Evolutionary conservation across 306 rosid species (phyloP).

Genomic region (Psophocarpus tetragonolobus): DNA sequence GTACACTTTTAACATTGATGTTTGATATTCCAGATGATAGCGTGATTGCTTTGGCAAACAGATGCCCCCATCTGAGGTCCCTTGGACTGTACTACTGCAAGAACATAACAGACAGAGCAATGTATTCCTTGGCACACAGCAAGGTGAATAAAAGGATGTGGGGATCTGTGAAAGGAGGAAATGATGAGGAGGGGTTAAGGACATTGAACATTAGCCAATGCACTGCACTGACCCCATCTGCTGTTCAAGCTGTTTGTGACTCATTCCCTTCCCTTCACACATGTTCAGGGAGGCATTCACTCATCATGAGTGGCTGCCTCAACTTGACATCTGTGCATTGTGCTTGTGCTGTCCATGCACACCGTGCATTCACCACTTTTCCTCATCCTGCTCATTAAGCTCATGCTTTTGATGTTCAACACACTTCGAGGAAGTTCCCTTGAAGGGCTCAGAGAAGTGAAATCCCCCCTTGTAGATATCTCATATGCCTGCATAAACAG

Average conservation of each 20-base stretch:
- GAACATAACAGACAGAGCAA: slow-evolving; percentile 93
- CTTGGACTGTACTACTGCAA: slow-evolving; percentile 91
- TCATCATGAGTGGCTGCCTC: slow-evolving; percentile 89
- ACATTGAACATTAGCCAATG: slow-evolving; percentile 96
- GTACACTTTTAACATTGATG: background rate
- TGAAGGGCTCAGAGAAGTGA: slow-evolving; percentile 35
- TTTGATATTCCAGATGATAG: slow-evolving; percentile 73
- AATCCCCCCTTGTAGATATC: slow-evolving; percentile 37
- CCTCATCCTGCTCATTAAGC: slow-evolving; percentile 70
- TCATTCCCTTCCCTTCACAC: slow-evolving; percentile 91
- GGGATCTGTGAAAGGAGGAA: slow-evolving; percentile 64
- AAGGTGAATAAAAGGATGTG: slow-evolving; percentile 66
- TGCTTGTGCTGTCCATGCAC: slow-evolving; percentile 77
- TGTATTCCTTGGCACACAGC: slow-evolving; percentile 92
- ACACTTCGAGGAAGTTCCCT: slow-evolving; percentile 36
- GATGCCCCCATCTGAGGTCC: slow-evolving; percentile 75
- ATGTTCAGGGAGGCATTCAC: slow-evolving; percentile 93
- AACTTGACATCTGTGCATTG: slow-evolving; percentile 85
- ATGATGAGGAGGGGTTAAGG: slow-evolving; percentile 75
- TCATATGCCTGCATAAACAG: slow-evolving; percentile 34
- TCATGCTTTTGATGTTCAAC: background rate
- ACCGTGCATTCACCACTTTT: slow-evolving; percentile 46
- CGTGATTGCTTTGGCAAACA: slow-evolving; percentile 85
- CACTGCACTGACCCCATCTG: slow-evolving; percentile 90
- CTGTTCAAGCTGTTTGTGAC: slow-evolving; percentile 91